These are phyloP conservation scores for Chernovozyma aurita DNA, from an alignment of 1,139 yeast genomes.

Conservation along the genomic window DNA sequence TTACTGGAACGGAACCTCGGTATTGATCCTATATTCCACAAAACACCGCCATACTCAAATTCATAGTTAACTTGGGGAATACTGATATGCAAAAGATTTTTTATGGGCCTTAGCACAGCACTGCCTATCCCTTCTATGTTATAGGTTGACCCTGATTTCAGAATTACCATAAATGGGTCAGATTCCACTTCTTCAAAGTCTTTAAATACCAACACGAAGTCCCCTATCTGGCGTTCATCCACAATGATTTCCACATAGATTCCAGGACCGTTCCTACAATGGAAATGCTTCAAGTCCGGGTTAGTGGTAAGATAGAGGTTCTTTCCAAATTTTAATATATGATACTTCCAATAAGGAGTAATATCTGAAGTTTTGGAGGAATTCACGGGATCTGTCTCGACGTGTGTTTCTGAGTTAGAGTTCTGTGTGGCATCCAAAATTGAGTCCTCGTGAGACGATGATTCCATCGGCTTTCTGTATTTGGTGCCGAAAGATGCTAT, in stretches of 20 bases:
- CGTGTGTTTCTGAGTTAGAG: too few relatives aligned
- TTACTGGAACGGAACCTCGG: conserved; percentile 30
- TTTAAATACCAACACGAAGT: conserved; percentile 30
- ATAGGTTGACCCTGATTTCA: not conserved
- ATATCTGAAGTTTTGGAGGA: too few relatives aligned
- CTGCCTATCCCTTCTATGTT: too few relatives aligned
- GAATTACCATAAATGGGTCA: conserved; percentile 28
- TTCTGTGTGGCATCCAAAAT: too few relatives aligned
- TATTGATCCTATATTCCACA: conserved; percentile 45
- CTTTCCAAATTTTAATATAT: conserved; percentile 45
- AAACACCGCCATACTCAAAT: conserved; percentile 22
- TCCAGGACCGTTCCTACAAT: conserved; percentile 56
- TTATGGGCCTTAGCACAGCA: too few relatives aligned
- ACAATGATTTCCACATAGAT: conserved; percentile 41
- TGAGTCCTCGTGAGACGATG: too few relatives aligned
- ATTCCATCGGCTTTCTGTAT: too few relatives aligned
- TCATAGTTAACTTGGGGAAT: conserved; percentile 21
- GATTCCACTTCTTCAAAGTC: conserved; percentile 23
- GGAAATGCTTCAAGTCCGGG: conserved; percentile 51
- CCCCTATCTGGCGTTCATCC: too few relatives aligned
- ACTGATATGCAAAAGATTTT: too few relatives aligned
- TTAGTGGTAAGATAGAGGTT: conserved; percentile 55
- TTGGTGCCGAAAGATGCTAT: too few relatives aligned
- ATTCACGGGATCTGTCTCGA: too few relatives aligned
- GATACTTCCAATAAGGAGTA: conserved; percentile 65